A percentile compares a stretch with the other conserved stretches of the same genome.
phyloP scores from a whole-genome alignment of 768 basidiomycete genomes.

The Ramaria sp. region DNA sequence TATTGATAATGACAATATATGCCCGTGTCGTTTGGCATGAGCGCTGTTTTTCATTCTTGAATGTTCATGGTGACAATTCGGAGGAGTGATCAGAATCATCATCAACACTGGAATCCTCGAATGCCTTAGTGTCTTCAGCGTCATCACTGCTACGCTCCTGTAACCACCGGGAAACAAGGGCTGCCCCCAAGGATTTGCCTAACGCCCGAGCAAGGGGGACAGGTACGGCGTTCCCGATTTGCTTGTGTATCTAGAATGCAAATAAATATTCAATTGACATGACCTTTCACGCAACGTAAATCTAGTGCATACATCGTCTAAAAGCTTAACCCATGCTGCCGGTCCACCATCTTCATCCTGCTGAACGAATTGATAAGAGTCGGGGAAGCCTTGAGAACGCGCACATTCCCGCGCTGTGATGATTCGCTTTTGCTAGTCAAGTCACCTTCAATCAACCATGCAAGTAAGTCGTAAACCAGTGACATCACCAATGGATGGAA shows the following conservation, averaged over 20 bases:
- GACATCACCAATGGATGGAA: constrained; percentile 35
- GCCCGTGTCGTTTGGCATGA: too few species aligned
- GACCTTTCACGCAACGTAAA: constrained; percentile 3
- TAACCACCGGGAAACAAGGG: constrained; percentile 21
- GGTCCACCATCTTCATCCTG: constrained; percentile 26
- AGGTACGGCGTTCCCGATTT: constrained; percentile 77
- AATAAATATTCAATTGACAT: neutral
- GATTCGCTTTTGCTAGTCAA: constrained; percentile 55
- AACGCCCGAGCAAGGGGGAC: constrained; percentile 57
- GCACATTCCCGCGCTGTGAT: constrained; percentile 58
- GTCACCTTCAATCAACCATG: neutral
- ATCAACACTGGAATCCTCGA: too few species aligned
- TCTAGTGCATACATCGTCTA: constrained; percentile 41
- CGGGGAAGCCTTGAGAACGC: constrained; percentile 71
- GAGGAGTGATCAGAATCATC: too few species aligned
- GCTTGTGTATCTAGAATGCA: constrained; percentile 49
- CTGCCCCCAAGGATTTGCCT: constrained; percentile 34
- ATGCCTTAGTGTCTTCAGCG: too few species aligned
- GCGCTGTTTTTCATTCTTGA: too few species aligned
- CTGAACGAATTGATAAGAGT: constrained; percentile 44
- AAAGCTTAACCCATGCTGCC: constrained; percentile 20
- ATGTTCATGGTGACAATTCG: too few species aligned
- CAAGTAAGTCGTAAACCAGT: neutral
- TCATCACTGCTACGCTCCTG: neutral
- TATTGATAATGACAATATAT: too few species aligned